These are phyloP conservation scores for Saccharomyces cerevisiae DNA, from an alignment of 805 yeast species.

Conservation along the genomic window DNA sequence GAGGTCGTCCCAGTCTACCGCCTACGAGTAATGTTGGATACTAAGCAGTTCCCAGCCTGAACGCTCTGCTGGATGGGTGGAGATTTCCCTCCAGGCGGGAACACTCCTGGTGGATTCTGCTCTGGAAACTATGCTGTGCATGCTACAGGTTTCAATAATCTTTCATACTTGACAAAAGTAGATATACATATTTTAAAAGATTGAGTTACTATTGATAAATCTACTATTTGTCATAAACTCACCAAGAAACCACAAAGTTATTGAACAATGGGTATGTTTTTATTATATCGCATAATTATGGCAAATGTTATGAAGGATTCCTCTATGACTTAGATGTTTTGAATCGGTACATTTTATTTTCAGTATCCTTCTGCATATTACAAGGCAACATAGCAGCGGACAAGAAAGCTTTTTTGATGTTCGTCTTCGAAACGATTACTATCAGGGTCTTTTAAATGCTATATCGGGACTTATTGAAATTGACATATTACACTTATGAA, in stretches of 20 bases:
- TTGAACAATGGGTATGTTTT: conserved; percentile 32
- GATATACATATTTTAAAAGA: neutral
- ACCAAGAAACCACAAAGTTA: conserved; percentile 26
- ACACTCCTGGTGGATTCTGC: neutral
- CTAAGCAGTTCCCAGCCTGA: neutral
- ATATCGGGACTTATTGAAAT: neutral
- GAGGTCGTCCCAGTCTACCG: neutral
- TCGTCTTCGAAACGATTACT: neutral
- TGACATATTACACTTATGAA: no score
- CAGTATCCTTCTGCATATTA: neutral
- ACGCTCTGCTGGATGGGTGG: neutral
- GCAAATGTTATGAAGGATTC: neutral
- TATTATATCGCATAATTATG: neutral
- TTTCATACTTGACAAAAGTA: neutral
- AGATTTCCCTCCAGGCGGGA: neutral
- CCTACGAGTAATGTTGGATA: neutral
- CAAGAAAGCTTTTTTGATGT: neutral
- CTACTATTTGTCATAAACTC: neutral
- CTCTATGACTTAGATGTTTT: neutral
- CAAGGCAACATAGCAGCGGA: neutral
- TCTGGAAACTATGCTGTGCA: neutral
- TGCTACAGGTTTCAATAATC: neutral
- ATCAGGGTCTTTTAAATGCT: neutral
- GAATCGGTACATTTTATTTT: neutral
- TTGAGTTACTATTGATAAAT: neutral